Conservation (phyloP, 129 eudicot species). For the Daucus carota region DNA sequence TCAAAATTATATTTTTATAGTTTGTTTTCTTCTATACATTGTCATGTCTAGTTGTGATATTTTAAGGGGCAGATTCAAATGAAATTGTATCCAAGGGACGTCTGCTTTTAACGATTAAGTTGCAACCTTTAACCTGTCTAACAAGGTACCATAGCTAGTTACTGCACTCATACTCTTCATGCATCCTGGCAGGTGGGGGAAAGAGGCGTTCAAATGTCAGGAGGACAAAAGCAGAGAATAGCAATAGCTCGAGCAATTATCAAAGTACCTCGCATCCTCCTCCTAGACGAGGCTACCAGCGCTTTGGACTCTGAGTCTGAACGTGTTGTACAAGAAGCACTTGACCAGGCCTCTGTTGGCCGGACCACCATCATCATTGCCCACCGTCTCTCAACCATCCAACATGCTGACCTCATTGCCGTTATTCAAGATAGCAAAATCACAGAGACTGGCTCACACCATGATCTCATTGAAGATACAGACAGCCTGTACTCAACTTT, state of each 20-base stretch:
- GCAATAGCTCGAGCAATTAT: slow-evolving; percentile 85
- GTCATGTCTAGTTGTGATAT: no score
- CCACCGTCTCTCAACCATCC: slow-evolving; percentile 79
- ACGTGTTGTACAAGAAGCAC: slow-evolving; percentile 73
- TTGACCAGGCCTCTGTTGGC: slow-evolving; percentile 57
- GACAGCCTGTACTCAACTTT: slow-evolving; percentile 58
- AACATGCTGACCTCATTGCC: slow-evolving; percentile 55
- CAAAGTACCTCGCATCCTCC: slow-evolving; percentile 72
- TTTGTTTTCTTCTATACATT: no score
- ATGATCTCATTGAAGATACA: slow-evolving; percentile 41
- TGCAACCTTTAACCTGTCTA: background rate
- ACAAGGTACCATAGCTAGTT: background rate
- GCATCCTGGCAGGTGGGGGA: slow-evolving; percentile 63
- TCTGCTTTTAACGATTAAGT: background rate
- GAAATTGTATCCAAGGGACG: no score
- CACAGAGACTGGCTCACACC: slow-evolving; percentile 60
- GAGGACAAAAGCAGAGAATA: slow-evolving; percentile 93
- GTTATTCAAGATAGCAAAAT: slow-evolving; percentile 62
- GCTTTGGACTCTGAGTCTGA: slow-evolving; percentile 84
- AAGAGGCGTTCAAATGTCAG: slow-evolving; percentile 86
- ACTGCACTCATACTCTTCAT: background rate
- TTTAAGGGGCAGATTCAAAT: no score
- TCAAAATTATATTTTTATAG: no score
- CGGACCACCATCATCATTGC: slow-evolving; percentile 80
- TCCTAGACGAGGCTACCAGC: slow-evolving; percentile 93